Evolutionary conservation across 177 flowering plant species (phyloP).

Genomic region (Telopea speciosissima): DNA sequence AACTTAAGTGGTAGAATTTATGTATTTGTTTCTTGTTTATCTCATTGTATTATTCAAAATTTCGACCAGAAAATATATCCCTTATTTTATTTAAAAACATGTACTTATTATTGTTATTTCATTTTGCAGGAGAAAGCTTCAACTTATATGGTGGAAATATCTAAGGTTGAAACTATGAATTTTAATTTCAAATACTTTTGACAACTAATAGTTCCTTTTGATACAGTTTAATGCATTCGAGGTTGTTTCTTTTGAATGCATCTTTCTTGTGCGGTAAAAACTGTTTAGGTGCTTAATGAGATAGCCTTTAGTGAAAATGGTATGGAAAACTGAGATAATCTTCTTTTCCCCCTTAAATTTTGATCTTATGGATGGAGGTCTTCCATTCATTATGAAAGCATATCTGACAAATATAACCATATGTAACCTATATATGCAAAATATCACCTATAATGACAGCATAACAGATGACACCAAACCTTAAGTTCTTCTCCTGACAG

Average conservation of each 20-base stretch:
- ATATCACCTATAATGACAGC: neutral
- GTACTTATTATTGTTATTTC: conserved; percentile 1
- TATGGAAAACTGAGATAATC: neutral
- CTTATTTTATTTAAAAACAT: neutral
- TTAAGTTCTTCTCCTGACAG: no score
- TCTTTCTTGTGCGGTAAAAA: neutral
- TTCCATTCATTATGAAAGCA: neutral
- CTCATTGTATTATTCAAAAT: neutral
- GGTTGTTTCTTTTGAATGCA: no score
- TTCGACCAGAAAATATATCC: neutral
- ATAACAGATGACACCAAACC: no score
- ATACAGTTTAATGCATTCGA: neutral
- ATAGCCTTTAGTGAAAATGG: neutral
- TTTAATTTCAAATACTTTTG: conserved; percentile 1
- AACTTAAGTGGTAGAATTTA: neutral
- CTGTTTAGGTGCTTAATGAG: neutral
- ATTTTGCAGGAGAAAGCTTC: conserved; percentile 65
- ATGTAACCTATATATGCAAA: neutral
- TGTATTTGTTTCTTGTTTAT: neutral
- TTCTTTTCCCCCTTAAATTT: no score
- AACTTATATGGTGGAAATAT: conserved; percentile 85
- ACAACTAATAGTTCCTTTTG: neutral
- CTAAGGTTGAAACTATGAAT: conserved; percentile 61
- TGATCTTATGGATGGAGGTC: neutral
- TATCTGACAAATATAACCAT: neutral